Evolutionary conservation across 2,329 filamentous ascomycete species (phyloP).

Genomic region (Aphanocladium album): DNA sequence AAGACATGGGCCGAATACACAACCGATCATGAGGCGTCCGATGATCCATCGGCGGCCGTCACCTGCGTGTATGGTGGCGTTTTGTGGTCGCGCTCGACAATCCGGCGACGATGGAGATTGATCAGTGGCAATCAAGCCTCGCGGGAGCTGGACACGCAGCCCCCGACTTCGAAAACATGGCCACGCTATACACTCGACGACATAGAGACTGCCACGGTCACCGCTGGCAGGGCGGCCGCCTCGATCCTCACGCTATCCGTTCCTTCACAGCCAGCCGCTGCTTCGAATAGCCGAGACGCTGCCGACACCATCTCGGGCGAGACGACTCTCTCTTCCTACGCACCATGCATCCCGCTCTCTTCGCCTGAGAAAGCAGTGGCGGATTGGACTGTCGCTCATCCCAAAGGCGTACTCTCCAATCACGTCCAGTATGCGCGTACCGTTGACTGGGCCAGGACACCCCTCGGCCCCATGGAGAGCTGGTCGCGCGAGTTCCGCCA

Average conservation of each 20-base stretch:
- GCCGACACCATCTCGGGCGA: constrained; percentile 24
- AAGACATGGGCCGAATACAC: constrained; percentile 35
- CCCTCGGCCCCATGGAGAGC: constrained; percentile 36
- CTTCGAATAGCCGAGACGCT: neutral
- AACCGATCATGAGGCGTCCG: constrained; percentile 38
- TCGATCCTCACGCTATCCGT: neutral
- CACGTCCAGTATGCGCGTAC: constrained; percentile 26
- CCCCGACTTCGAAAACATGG: neutral
- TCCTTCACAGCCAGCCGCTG: neutral
- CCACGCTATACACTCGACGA: neutral
- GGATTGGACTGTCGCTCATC: constrained; percentile 29
- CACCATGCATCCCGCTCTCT: constrained; percentile 24
- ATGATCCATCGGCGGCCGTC: constrained; percentile 40
- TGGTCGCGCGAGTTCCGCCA: constrained; percentile 43
- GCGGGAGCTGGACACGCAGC: constrained; percentile 15
- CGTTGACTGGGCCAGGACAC: constrained; percentile 39
- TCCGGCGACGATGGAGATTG: constrained; percentile 33
- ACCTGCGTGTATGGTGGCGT: constrained; percentile 31
- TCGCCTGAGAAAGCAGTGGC: constrained; percentile 29
- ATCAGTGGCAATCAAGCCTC: constrained; percentile 37
- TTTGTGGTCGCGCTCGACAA: constrained; percentile 35
- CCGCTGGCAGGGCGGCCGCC: neutral
- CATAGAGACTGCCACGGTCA: neutral
- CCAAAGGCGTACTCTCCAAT: constrained; percentile 25
- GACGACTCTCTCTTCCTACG: constrained; percentile 23